Conservation (phyloP, 352 stramenopile genomes). For the Thalassiosira exigua region DNA sequence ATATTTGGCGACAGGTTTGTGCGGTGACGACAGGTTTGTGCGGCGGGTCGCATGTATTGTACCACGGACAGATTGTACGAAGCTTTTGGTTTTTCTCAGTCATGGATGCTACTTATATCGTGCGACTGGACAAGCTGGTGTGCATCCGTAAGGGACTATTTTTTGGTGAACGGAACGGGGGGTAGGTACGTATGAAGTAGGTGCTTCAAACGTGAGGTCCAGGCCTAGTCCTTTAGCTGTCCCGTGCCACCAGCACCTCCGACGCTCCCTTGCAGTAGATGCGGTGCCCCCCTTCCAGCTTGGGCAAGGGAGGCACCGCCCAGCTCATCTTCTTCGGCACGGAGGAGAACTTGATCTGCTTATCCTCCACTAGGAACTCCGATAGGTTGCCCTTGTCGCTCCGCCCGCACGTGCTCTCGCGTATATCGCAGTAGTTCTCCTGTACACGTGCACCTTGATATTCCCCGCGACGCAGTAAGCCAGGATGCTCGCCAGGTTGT, state of each 20-base stretch:
- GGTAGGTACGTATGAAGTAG: too few relatives aligned
- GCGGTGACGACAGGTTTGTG: too few relatives aligned
- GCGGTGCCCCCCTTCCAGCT: constrained; percentile 72
- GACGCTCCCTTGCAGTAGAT: constrained; percentile 88
- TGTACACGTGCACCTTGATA: constrained; percentile 82
- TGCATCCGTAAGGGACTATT: too few relatives aligned
- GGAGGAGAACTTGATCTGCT: constrained; percentile 90
- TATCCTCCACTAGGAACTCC: constrained; percentile 75
- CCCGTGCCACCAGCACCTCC: constrained; percentile 71
- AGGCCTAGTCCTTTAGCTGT: too few relatives aligned
- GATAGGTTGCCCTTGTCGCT: constrained; percentile 65
- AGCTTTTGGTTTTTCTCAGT: too few relatives aligned
- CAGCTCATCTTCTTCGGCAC: constrained; percentile 94
- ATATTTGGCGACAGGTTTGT: too few relatives aligned
- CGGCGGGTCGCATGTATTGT: too few relatives aligned
- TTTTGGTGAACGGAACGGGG: too few relatives aligned
- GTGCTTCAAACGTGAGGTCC: too few relatives aligned
- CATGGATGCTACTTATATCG: too few relatives aligned
- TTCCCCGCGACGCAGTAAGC: constrained; percentile 82
- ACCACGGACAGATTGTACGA: too few relatives aligned
- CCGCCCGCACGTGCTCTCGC: constrained; percentile 66
- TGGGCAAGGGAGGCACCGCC: constrained; percentile 77
- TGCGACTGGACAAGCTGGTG: too few relatives aligned
- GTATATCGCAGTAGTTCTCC: constrained; percentile 77
- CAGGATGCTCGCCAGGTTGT: constrained; percentile 78